phyloP scores from a whole-genome alignment of 2,329 filamentous ascomycete genomes.

The Lachnellula subtilissima region DNA sequence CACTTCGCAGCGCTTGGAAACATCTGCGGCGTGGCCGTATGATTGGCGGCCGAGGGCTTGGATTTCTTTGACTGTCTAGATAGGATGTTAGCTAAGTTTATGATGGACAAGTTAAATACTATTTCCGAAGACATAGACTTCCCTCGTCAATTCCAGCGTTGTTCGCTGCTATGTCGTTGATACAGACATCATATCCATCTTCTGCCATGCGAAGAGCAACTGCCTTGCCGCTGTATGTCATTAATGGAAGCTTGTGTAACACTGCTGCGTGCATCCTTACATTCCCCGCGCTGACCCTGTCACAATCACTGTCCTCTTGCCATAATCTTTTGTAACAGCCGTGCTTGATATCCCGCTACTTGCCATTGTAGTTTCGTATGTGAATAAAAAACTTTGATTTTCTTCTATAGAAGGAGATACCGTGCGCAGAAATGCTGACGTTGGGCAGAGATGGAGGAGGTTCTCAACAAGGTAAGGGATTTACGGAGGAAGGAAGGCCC shows the following conservation, averaged over 20 bases:
- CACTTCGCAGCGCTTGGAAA: constrained; percentile 36
- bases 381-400: background rate
- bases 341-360: constrained; percentile 8
- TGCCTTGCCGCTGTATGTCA: constrained; percentile 47
- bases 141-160: constrained; percentile 47
- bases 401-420: background rate
- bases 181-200: constrained; percentile 62
- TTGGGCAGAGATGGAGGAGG: background rate
- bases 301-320: constrained; percentile 34
- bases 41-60: constrained; percentile 46
- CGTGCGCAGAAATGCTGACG: background rate
- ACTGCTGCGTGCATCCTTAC: constrained; percentile 23
- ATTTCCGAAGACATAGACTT: constrained; percentile 12
- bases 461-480: background rate
- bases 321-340: constrained; percentile 26
- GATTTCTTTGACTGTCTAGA: constrained; percentile 46
- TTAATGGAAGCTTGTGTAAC: constrained; percentile 17
- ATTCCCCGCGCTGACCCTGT: constrained; percentile 38
- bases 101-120: background rate
- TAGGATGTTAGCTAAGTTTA: background rate
- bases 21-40: constrained; percentile 54
- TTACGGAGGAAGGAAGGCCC: background rate
- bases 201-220: constrained; percentile 59
- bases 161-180: constrained; percentile 58
- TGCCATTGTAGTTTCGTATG: constrained; percentile 3